Base-by-base conservation (phyloP, 2,329 filamentous ascomycete species). In the Ophiocordyceps australis region DNA sequence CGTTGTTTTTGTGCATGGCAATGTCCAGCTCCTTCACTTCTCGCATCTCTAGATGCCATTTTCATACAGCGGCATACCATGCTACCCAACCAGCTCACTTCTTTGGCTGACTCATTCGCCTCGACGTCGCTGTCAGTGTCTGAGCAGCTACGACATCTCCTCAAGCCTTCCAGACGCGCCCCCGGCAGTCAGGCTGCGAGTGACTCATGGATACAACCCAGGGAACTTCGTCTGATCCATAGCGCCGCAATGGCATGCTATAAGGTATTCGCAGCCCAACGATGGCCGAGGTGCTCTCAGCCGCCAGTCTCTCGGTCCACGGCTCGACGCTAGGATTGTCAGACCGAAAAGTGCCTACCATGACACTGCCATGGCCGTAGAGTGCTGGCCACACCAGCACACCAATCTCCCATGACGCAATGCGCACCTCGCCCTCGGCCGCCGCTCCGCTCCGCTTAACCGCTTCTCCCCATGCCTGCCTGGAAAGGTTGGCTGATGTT, bases 401-500 rank as follows among this genome's bases (percentile, higher is more conserved):
- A 0, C 83, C 83, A 17, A 81, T 65, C 45, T 93, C 83, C 56
- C 75, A 93, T 17, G 79, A 89, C 30, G 75, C 72, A 16, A 92
- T 68, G 19, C 74, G 63, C 17, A 82, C 54, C 38, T 79, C 65
- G 1, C 66, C 68, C 0, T 58, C 54, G 4, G 55, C 46, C 17
- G 55, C 46, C n/a, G n/a, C n/a, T n/a, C n/a, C n/a, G n/a, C n/a
- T n/a, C n/a, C n/a, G n/a, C 32, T 63, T 68, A 2, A 45, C 46
- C 3, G 64, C 57, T 20, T 76, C 71, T 2, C 83, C 83, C 85
- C 83, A 93, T 0, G 83, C 83, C 48, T 92, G 82, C 32, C 74
- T 86, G 2, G 79, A 89, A 3, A 93, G 47, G 37, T 92, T 93
- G n/a, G 83, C 82, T n/a, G 79, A 89, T 0, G 81, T 91, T 3